Conservation (phyloP, 1,284 basidiomycete genomes). For the Schizophyllum amplum region DNA sequence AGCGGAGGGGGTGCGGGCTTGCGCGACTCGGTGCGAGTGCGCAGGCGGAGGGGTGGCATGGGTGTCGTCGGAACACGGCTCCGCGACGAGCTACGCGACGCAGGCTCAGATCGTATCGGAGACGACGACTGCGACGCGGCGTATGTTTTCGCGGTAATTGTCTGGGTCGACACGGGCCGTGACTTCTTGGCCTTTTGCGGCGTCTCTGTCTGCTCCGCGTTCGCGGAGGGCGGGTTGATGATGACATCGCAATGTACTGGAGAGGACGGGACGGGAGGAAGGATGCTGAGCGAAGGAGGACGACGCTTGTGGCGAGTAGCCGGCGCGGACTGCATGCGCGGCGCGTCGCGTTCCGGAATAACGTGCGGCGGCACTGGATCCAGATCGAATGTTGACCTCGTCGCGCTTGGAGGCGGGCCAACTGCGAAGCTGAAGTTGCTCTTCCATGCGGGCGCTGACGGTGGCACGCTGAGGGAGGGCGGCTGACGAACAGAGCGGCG, state of each 20-base stretch:
- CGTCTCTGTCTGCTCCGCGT: background rate
- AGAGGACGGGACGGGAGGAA: conserved; percentile 69
- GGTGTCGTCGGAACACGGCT: conserved; percentile 9
- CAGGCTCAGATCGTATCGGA: background rate
- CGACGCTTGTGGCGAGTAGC: conserved; percentile 43
- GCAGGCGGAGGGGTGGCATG: conserved; percentile 22
- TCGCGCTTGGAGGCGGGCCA: conserved; percentile 31
- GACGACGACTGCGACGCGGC: background rate
- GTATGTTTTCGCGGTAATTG: background rate
- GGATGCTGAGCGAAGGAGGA: conserved; percentile 46
- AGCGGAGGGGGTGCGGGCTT: conserved; percentile 48
- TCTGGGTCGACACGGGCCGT: background rate
- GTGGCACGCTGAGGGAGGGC: conserved; percentile 28
- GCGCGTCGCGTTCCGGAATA: background rate
- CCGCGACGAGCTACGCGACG: background rate
- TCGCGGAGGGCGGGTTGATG: conserved; percentile 14
- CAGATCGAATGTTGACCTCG: conserved; percentile 44
- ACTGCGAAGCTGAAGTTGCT: conserved; percentile 40
- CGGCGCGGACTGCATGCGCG: conserved; percentile 16
- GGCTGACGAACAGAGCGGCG: conserved; percentile 1
- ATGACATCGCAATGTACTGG: conserved; percentile 42
- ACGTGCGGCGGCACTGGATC: conserved; percentile 1
- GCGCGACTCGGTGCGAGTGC: conserved; percentile 43
- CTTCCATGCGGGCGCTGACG: conserved; percentile 48
- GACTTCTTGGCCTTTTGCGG: background rate